Evolutionary conservation across 148 eudicot genomes (phyloP).

Genomic region (Polygonum aviculare): DNA sequence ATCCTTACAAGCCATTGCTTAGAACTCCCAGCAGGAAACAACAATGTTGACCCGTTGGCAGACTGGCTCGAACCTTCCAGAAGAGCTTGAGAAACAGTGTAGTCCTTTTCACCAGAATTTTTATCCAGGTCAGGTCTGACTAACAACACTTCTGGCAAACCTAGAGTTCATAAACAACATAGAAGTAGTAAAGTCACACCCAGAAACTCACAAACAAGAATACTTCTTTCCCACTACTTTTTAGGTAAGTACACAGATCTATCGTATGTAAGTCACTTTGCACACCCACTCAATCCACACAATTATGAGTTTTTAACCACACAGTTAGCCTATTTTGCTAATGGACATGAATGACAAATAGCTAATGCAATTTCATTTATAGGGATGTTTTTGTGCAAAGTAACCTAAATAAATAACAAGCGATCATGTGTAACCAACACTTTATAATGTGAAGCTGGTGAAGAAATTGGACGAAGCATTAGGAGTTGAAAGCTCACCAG

Average conservation of each 20-base stretch:
- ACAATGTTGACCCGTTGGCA: conserved; percentile 16
- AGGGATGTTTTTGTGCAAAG: background rate
- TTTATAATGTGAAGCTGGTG: background rate
- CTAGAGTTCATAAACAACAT: conserved; percentile 21
- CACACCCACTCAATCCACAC: background rate
- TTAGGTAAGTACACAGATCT: too few relatives aligned
- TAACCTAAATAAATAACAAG: background rate
- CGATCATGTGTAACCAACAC: background rate
- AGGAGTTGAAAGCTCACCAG: conserved; percentile 24
- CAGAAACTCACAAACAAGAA: conserved; percentile 1
- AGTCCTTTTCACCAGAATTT: conserved; percentile 37
- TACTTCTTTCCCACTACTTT: background rate
- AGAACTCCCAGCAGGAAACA: conserved; percentile 49
- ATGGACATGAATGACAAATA: background rate
- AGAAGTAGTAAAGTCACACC: background rate
- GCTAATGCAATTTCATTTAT: background rate
- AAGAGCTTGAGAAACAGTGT: conserved; percentile 21
- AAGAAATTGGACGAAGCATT: background rate
- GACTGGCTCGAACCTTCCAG: conserved; percentile 13
- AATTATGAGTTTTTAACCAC: too few relatives aligned
- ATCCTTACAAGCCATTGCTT: conserved; percentile 73
- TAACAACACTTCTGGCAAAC: conserved; percentile 57
- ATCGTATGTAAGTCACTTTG: background rate
- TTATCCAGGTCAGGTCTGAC: conserved; percentile 57
- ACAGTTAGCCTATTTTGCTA: background rate